These are phyloP conservation scores for Penicillium maclennaniae DNA, from an alignment of 495 filamentous ascomycete species.

Conservation along the genomic window DNA sequence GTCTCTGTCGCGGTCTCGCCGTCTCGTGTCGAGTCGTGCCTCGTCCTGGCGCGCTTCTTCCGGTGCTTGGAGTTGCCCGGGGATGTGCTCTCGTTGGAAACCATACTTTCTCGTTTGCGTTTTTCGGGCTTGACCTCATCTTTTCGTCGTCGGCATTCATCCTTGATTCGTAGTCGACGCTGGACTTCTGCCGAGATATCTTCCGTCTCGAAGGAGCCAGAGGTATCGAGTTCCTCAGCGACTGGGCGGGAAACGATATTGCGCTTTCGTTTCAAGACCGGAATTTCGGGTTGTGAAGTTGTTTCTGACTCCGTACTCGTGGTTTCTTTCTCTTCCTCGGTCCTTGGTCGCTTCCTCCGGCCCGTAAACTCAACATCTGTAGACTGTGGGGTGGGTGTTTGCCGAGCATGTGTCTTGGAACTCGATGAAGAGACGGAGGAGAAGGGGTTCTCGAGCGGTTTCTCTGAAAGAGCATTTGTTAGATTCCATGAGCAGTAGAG, in stretches of 20 bases:
- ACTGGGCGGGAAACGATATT: constrained; percentile 12
- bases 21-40: constrained; percentile 6
- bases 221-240: constrained; percentile 17
- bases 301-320: neutral
- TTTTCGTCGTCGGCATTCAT: constrained; percentile 32
- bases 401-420: neutral
- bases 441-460: neutral
- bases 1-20: neutral
- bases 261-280: constrained; percentile 22
- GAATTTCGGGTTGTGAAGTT: constrained; percentile 1
- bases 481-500: neutral
- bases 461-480: neutral
- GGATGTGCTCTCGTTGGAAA: constrained; percentile 30
- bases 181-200: constrained; percentile 47
- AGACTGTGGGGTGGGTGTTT: constrained; percentile 5
- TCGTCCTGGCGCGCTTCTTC: constrained; percentile 25
- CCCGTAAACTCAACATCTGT: constrained; percentile 5
- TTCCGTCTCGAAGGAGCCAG: constrained; percentile 34
- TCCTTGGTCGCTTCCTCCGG: constrained; percentile 15
- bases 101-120: constrained; percentile 36
- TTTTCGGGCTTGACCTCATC: constrained; percentile 31
- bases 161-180: constrained; percentile 37
- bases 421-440: neutral
- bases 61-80: constrained; percentile 1
- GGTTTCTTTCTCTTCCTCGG: constrained; percentile 4